A percentile compares a stretch with the other conserved stretches of the same genome.
Conservation (phyloP, 2,329 filamentous ascomycete genomes). For the Botrytis aclada region DNA sequence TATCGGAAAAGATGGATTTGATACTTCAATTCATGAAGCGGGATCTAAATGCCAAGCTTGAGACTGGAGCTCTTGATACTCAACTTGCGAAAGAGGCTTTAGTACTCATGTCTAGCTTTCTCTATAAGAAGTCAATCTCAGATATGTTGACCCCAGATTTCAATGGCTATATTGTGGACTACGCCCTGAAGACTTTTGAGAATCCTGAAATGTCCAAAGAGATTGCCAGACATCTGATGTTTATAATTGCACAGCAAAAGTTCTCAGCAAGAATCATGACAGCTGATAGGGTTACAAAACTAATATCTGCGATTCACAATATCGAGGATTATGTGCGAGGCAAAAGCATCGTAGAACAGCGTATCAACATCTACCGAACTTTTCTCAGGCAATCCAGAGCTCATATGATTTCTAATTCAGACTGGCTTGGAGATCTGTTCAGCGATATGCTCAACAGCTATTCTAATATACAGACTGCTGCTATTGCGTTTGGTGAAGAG, state of each 20-base stretch:
- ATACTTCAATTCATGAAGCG: constrained; percentile 80
- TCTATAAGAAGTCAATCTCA: constrained; percentile 70
- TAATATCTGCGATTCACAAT: constrained; percentile 68
- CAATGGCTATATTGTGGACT: constrained; percentile 74
- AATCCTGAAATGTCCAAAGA: constrained; percentile 70
- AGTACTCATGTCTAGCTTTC: constrained; percentile 71
- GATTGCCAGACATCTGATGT: constrained; percentile 74
- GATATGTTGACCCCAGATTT: constrained; percentile 74
- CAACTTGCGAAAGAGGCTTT: constrained; percentile 75
- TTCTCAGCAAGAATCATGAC: constrained; percentile 76
- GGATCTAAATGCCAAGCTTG: constrained; percentile 65
- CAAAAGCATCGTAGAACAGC: constrained; percentile 74
- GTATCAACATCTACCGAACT: constrained; percentile 74
- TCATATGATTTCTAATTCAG: constrained; percentile 66
- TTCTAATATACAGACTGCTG: constrained; percentile 71
- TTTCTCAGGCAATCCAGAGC: constrained; percentile 68
- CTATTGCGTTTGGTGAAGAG: constrained; percentile 71
- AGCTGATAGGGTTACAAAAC: constrained; percentile 62
- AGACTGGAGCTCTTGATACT: constrained; percentile 57
- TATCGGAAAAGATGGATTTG: constrained; percentile 72
- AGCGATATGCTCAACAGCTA: constrained; percentile 75
- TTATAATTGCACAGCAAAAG: constrained; percentile 75
- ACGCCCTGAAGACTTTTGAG: constrained; percentile 71
- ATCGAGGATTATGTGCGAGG: constrained; percentile 73
- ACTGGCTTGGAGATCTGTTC: constrained; percentile 83